Conservation (phyloP, 2,329 filamentous ascomycete genomes). For the Trichoderma brevicompactum region DNA sequence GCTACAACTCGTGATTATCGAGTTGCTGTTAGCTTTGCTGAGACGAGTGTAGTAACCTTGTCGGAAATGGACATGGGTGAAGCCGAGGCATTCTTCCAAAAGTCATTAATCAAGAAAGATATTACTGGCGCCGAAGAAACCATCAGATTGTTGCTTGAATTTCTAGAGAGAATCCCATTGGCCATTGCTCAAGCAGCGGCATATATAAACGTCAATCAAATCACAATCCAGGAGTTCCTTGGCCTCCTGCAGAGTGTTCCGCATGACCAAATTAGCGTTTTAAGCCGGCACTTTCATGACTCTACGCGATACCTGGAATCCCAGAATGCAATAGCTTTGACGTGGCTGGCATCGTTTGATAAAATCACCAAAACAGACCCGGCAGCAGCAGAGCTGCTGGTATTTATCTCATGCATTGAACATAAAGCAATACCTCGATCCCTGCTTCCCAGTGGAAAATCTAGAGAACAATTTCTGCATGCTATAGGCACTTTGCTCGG, state of each 20-base stretch:
- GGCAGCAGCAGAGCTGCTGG: constrained; percentile 42
- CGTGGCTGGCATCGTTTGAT: constrained; percentile 48
- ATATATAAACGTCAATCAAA: constrained; percentile 42
- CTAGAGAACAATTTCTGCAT: constrained; percentile 2
- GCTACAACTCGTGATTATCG: constrained; percentile 43
- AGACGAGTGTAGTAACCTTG: constrained; percentile 36
- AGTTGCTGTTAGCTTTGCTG: constrained; percentile 37
- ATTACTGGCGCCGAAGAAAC: background rate
- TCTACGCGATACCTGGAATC: constrained; percentile 37
- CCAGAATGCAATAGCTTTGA: constrained; percentile 41
- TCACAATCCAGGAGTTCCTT: constrained; percentile 39
- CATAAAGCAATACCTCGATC: constrained; percentile 43
- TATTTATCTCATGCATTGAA: constrained; percentile 45
- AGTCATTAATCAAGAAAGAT: constrained; percentile 31
- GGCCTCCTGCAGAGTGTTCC: constrained; percentile 36
- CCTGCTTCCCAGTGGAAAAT: constrained; percentile 35
- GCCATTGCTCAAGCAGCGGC: constrained; percentile 47
- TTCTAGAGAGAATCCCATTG: constrained; percentile 47
- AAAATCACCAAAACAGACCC: constrained; percentile 39
- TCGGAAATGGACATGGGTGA: constrained; percentile 38
- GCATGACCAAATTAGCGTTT: constrained; percentile 37
- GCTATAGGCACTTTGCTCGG: constrained; percentile 38
- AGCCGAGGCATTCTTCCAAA: constrained; percentile 38
- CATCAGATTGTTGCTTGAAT: constrained; percentile 35
- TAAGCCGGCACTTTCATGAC: constrained; percentile 44